phyloP scores from a whole-genome alignment of 352 stramenopile genomes.

The Globisporangium barbulae region DNA sequence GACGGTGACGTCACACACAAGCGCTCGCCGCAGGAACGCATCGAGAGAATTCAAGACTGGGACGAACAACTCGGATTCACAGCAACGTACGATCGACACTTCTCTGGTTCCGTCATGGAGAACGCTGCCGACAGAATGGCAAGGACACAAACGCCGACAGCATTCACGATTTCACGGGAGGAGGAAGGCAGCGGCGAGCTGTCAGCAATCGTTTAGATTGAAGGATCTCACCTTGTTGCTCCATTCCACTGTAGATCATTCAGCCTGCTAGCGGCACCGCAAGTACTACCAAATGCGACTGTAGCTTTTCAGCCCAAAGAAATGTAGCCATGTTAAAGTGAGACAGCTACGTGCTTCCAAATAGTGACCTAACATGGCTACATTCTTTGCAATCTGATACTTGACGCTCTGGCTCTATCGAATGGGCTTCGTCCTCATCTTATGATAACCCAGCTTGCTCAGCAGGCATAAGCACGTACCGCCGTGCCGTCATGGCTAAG shows the following conservation, averaged over 20 bases:
- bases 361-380: background rate
- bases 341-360: too few relatives aligned
- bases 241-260: too few relatives aligned
- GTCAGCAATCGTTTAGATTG: background rate
- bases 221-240: background rate
- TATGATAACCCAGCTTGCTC: background rate
- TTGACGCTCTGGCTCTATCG: background rate
- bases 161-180: conserved; percentile 4
- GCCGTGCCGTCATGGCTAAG: background rate
- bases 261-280: too few relatives aligned
- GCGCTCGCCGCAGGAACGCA: background rate
- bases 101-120: background rate
- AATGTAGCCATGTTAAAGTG: background rate
- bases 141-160: background rate
- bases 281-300: background rate
- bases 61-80: background rate
- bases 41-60: background rate
- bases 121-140: background rate
- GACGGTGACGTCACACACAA: background rate
- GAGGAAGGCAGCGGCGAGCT: background rate
- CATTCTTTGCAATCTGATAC: too few relatives aligned
- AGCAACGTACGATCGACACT: conserved; percentile 5
- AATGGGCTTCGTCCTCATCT: background rate
- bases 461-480: background rate
- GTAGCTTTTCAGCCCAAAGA: background rate